Conservation (phyloP, 371 early-diverging fungal genomes). For the Syncephalastrum racemosum region DNA sequence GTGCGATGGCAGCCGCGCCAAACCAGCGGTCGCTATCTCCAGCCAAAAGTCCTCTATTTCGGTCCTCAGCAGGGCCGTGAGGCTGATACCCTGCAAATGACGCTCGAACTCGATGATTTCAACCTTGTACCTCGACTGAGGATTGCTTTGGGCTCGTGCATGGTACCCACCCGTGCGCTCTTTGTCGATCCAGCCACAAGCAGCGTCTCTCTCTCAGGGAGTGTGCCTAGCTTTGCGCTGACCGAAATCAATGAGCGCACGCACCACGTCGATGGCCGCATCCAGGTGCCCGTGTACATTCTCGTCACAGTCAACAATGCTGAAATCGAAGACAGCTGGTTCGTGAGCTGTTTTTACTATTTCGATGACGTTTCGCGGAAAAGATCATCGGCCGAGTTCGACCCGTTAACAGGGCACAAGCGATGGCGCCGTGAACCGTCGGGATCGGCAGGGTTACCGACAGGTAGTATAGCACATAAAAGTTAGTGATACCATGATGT, state of each 20-base stretch:
- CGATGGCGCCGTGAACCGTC: too few species aligned
- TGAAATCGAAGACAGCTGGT: conserved; percentile 26
- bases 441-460: too few species aligned
- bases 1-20: conserved; percentile 16
- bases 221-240: conserved; percentile 21
- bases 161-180: conserved; percentile 15
- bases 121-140: conserved; percentile 14
- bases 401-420: background rate
- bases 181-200: conserved; percentile 18
- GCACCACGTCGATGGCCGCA: conserved; percentile 13
- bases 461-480: conserved; percentile 2
- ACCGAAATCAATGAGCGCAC: conserved; percentile 20
- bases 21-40: conserved; percentile 16
- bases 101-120: conserved; percentile 11
- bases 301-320: conserved; percentile 12
- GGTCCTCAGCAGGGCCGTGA: conserved; percentile 22
- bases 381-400: conserved; percentile 23
- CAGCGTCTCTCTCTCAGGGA: conserved; percentile 13
- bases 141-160: conserved; percentile 24
- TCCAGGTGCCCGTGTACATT: conserved; percentile 23
- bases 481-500: conserved; percentile 5
- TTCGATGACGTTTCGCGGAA: conserved; percentile 16
- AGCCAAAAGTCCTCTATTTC: conserved; percentile 23
- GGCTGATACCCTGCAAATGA: conserved; percentile 20
- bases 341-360: conserved; percentile 25